Evolutionary conservation across 495 filamentous ascomycete genomes (phyloP), one percentile per base, ranked within the genome.

Genomic region (Aspergillus haitiensis): DNA sequence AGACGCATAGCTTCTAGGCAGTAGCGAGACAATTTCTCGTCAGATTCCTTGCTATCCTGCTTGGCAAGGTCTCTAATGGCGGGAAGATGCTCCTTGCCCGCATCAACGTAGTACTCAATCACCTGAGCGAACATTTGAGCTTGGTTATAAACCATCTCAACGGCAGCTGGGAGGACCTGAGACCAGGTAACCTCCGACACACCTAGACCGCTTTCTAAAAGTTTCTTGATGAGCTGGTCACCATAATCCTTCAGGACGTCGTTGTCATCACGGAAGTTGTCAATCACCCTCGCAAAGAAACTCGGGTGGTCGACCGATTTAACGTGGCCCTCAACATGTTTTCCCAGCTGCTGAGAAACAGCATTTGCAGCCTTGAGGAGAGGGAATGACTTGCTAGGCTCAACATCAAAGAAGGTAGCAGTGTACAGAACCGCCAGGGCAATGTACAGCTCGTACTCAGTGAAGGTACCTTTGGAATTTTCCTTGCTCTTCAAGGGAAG

Each of bases 401-500:
- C 83, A 1, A 81, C 58, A 51, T 85, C 83, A 61, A 82, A 81
- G 74, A 83, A 85, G 34, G 84, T 72, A 59, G 75, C 77, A 27
- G 70, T 72, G 66, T 85, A 92, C 56, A 92, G 80, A 32, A 86
- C 78, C 0, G 88, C 79, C 7, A 95, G 74, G n/a, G 86, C 83
- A 71, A 83, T 85, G 72, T 91, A 92, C 59, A 94, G 73, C 72
- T 94, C 89, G 39, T 93, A 83, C 64, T 90, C 88, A 7, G 84
- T 89, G 74, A 91, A 93, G 36, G 91, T 73, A 6, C 88, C 89
- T 59, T 81, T 82, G 10, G 85, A 79, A 65, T 86, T 84, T 32
- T 86, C 81, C 59, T 84, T 81, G 37, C 83, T 87, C 74, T 89
- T 88, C 59, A 96, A 74, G 0, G 91, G 87, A 2, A 96, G 78